Percentiles rank a stretch among this genome's conserved stretches.
Evolutionary conservation across 306 rosid species (phyloP).

Genomic region (Glycine tomentella): DNA sequence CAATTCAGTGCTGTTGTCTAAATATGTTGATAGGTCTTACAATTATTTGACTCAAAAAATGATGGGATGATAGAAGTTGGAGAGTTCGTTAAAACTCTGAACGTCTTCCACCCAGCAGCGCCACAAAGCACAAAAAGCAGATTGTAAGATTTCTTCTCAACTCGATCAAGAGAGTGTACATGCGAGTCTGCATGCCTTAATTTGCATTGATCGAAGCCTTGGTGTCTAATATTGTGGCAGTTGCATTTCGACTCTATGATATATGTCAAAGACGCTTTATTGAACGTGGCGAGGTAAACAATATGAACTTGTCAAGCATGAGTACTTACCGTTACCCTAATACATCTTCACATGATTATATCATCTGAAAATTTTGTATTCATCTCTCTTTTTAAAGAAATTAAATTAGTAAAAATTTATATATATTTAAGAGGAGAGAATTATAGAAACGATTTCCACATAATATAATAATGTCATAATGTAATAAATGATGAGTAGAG

Average conservation of each 20-base stretch:
- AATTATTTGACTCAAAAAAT: constrained; percentile 59
- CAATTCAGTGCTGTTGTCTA: too few species aligned
- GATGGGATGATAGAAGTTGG: constrained; percentile 64
- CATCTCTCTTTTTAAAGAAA: too few species aligned
- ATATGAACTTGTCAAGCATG: too few species aligned
- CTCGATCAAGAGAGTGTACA: not conserved
- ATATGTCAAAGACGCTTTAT: constrained; percentile 62
- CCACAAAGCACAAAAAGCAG: constrained; percentile 57
- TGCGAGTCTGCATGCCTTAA: not conserved
- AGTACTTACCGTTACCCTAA: too few species aligned
- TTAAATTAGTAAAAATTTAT: too few species aligned
- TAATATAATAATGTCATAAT: too few species aligned
- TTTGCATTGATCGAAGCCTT: constrained; percentile 22
- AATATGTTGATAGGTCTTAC: constrained; percentile 46
- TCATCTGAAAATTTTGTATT: too few species aligned
- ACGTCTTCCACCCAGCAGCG: constrained; percentile 67
- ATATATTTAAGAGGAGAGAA: too few species aligned
- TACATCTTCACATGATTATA: too few species aligned
- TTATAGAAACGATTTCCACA: too few species aligned
- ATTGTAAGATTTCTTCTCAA: constrained; percentile 48
- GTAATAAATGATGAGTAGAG: too few species aligned
- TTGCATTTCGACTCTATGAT: constrained; percentile 67
- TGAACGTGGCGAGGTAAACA: constrained; percentile 60
- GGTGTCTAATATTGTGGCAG: constrained; percentile 42
- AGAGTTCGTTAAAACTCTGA: constrained; percentile 64